Conservation (phyloP, 73 alveolate species). For the Breviolum minutum region DNA sequence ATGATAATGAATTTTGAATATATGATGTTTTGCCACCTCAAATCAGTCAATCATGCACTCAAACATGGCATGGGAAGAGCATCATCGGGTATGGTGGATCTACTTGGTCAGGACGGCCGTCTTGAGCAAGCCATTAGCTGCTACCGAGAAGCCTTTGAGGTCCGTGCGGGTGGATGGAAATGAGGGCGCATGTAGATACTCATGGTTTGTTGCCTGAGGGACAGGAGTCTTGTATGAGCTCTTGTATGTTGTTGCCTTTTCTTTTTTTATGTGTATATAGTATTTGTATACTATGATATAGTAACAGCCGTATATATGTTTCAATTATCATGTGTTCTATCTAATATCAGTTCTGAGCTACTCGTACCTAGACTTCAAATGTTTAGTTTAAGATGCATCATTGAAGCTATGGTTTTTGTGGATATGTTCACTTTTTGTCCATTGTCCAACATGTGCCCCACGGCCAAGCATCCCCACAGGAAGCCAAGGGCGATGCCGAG, state of each 20-base stretch:
- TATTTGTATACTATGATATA: no score
- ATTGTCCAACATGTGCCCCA: not conserved
- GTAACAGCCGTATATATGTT: no score
- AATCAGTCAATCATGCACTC: not conserved
- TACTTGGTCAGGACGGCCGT: slow-evolving; percentile 54
- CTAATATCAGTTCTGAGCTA: no score
- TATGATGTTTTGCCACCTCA: no score
- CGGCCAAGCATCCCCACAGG: not conserved
- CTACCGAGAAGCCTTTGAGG: slow-evolving; percentile 81
- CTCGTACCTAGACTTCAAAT: no score
- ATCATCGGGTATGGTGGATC: not conserved
- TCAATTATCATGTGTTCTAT: no score
- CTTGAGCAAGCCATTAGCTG: slow-evolving; percentile 70
- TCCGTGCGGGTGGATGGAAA: not conserved
- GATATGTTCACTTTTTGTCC: not conserved
- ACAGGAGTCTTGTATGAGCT: not conserved
- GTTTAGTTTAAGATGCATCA: no score
- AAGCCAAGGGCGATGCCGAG: slow-evolving; percentile 68
- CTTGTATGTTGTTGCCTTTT: no score
- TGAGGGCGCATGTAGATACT: not conserved
- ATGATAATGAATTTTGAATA: no score
- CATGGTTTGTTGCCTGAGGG: not conserved
- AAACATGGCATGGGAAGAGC: not conserved
- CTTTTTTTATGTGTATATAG: no score
- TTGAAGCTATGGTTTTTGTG: not conserved